phyloP scores from a whole-genome alignment of 2,329 filamentous ascomycete genomes.

The Pyrenochaeta sp. region DNA sequence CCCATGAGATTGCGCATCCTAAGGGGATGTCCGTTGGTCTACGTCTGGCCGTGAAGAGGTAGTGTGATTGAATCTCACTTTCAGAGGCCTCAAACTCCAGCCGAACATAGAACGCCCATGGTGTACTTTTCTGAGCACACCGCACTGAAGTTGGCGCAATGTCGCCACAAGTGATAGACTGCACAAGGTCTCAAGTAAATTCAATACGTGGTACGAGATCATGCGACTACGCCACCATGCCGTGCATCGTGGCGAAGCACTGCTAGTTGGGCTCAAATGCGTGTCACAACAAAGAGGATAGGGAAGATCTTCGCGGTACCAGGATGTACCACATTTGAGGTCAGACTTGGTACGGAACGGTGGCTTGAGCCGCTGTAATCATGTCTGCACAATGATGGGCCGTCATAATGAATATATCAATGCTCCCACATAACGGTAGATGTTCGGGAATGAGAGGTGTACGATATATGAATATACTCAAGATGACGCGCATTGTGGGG shows the following conservation, averaged over 20 bases:
- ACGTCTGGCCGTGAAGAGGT: background rate
- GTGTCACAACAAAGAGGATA: slow-evolving; percentile 2
- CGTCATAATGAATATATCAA: too few relatives aligned
- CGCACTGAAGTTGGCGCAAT: too few relatives aligned
- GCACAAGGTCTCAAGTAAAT: background rate
- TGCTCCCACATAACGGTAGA: too few relatives aligned
- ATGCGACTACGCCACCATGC: background rate
- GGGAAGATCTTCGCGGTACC: slow-evolving; percentile 6
- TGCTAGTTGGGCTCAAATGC: background rate
- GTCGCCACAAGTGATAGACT: background rate
- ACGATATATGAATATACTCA: background rate
- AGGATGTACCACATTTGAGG: slow-evolving; percentile 10
- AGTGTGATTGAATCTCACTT: too few relatives aligned
- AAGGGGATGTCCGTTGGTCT: background rate
- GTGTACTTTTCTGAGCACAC: too few relatives aligned
- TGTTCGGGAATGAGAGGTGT: too few relatives aligned
- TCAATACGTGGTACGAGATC: background rate
- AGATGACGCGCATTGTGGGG: background rate
- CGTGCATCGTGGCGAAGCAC: slow-evolving; percentile 8
- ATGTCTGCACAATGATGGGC: background rate
- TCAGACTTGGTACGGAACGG: slow-evolving; percentile 16
- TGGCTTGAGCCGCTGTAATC: slow-evolving; percentile 8
- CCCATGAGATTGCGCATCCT: background rate
- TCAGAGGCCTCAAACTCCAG: too few relatives aligned
- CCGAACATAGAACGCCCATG: too few relatives aligned